phyloP scores from a whole-genome alignment of 1,139 yeast species.

The Yamadazyma triangularis region DNA sequence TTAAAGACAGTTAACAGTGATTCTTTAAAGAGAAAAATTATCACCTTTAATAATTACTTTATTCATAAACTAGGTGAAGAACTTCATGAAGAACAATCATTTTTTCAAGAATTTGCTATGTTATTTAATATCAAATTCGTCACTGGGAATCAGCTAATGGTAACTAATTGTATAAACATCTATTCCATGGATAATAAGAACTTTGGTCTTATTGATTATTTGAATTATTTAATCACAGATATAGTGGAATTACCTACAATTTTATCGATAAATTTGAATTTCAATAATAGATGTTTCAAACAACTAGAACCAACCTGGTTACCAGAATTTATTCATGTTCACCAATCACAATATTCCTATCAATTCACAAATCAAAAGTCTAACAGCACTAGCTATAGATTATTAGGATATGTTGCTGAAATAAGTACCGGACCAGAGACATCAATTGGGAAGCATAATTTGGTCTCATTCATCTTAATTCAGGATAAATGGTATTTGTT shows the following conservation, averaged over 20 bases:
- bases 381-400: constrained; percentile 45
- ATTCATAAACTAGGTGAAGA: constrained; percentile 49
- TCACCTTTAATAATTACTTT: constrained; percentile 57
- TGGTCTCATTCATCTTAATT: constrained; percentile 57
- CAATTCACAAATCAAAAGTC: constrained; percentile 7
- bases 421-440: constrained; percentile 52
- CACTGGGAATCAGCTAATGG: constrained; percentile 17
- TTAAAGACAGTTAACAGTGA: constrained; percentile 31
- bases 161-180: constrained; percentile 19
- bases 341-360: constrained; percentile 18
- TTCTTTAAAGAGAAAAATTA: constrained; percentile 38
- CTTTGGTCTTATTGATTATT: constrained; percentile 37
- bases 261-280: constrained; percentile 55
- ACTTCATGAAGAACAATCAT: constrained; percentile 27
- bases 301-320: constrained; percentile 42
- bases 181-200: constrained; percentile 3
- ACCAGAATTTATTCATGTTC: constrained; percentile 15
- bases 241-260: constrained; percentile 55
- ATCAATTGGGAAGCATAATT: constrained; percentile 46
- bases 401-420: constrained; percentile 68
- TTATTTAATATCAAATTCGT: constrained; percentile 31
- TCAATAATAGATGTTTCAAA: constrained; percentile 47
- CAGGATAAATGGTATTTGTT: constrained; percentile 72
- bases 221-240: constrained; percentile 48
- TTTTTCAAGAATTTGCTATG: constrained; percentile 14